Base-by-base conservation (phyloP, 495 filamentous ascomycete species). In the Annulohypoxylon nitens region DNA sequence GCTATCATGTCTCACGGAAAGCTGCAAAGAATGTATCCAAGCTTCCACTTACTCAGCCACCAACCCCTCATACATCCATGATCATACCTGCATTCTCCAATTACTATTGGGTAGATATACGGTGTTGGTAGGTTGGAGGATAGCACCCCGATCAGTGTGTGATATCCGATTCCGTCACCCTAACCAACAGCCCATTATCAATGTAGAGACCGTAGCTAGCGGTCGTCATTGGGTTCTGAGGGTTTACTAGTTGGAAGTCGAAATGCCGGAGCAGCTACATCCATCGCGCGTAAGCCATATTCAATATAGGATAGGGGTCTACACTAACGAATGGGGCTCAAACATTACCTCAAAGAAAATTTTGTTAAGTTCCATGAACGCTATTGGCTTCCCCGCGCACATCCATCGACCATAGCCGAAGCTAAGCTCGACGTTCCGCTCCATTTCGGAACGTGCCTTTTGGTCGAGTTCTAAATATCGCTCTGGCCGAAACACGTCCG, bases 311-410 rank as follows among this genome's bases (percentile, higher is more conserved):
- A 41, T 25, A 43, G 6, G 20, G 11, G 18, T 11, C 6, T 26
- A 11, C 30, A 26, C 18, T 37, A n/a, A 7, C 10, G 20, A 43
- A 43, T 14, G 20, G 26, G 37, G 57, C 12, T 8, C 39, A 60
- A 7, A 30, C 57, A 26, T 53, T 53, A 88, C 85, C 85, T 90
- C 86, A 41, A 89, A 83, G 64, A 86, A 80, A 3, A 84, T 75
- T 78, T 91, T 91, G 57, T 86, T 86, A 61, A 90, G 67, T 78
- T 90, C 83, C 74, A 86, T 55, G 7, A 80, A 76, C 4, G 83
- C 83, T 30, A 87, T 77, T 8, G 70, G 51, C 75, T 86, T 85
- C 23, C 86, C 84, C 45, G 83, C 69, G 55, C 85, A 87, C 43
- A 69, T 73, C 71, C 78, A 86, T 20, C 82, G 76, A 1, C 85